Conservation (phyloP, 495 filamentous ascomycete species). For the Penicillium atrosanguineum region DNA sequence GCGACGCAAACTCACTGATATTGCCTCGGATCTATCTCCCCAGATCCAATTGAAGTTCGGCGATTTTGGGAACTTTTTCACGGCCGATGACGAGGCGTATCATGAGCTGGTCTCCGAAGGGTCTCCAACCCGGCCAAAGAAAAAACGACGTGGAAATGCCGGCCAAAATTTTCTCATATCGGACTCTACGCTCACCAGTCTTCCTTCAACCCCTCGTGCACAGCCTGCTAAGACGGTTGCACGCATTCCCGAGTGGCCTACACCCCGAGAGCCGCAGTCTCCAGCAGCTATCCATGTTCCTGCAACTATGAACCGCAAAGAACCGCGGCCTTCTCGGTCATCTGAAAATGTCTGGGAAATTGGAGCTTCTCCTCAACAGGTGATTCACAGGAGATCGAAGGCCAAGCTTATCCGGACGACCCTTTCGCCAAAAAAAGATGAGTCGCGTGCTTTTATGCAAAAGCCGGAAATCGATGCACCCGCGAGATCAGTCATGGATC, state of each 20-base stretch:
- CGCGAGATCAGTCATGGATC: slow-evolving; percentile 8
- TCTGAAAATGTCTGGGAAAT: slow-evolving; percentile 40
- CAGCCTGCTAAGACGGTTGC: slow-evolving; percentile 19
- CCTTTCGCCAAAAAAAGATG: slow-evolving; percentile 9
- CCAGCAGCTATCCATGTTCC: slow-evolving; percentile 11
- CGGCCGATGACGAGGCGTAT: slow-evolving; percentile 45
- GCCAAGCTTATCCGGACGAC: slow-evolving; percentile 16
- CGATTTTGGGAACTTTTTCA: slow-evolving; percentile 43
- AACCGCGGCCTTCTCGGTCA: slow-evolving; percentile 26
- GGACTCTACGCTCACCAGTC: slow-evolving; percentile 30
- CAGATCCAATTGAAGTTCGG: slow-evolving; percentile 29
- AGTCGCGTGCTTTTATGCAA: slow-evolving; percentile 9
- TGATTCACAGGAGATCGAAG: slow-evolving; percentile 26
- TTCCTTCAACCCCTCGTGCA: slow-evolving; percentile 31
- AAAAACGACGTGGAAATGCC: slow-evolving; percentile 39
- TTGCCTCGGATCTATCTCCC: slow-evolving; percentile 45
- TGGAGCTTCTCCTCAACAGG: slow-evolving; percentile 32
- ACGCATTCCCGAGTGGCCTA: slow-evolving; percentile 5
- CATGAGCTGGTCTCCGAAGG: slow-evolving; percentile 31
- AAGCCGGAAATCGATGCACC: slow-evolving; percentile 5
- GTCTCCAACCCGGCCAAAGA: slow-evolving; percentile 37
- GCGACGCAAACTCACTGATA: slow-evolving; percentile 44
- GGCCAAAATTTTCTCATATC: slow-evolving; percentile 31
- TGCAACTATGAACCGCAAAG: slow-evolving; percentile 13
- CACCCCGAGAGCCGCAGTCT: slow-evolving; percentile 11